Base-by-base conservation (phyloP, 202 grass and related monocot genomes). In the Eragrostis tef region DNA sequence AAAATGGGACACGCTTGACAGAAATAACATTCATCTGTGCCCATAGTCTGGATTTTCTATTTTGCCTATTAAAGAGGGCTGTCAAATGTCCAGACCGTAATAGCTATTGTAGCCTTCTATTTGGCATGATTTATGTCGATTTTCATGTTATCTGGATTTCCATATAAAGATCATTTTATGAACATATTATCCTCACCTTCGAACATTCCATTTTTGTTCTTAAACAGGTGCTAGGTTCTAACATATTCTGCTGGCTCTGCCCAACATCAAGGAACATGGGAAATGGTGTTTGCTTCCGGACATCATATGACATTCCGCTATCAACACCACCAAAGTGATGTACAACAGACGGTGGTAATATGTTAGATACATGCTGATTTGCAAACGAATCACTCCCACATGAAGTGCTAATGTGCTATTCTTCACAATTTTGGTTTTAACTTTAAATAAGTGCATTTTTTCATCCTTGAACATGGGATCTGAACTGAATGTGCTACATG, bases 201-300 rank as follows among this genome's bases (percentile, higher is more conserved):
- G 9, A 60, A 64, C 42, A 41, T 66, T 65, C 58, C 77, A 0
- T 70, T 58, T 19, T 53, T 68, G 72, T 77, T 64, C 17, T 70
- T 67, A 54, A 17, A 59, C 85, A 89, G 94, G 88, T 98, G 8
- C 70, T 98, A 67, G 94, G 94, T 48, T 85, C 84, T 19, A 98
- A 93, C 70, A 76, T 91, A 36, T 78, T 94, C 11, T 94, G 86
- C 84, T 98, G 95, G 92, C 45, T 85, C 29, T 93, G 92, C 63
- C 90, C 92, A 64, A 39, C 79, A 73, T 86, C 92, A 31, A 90
- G 79, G 74, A 83, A 85, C 70, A 86, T 82, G 60, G 84, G 88
- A 41, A 87, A 89, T 39, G 90, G 95, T 69, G 45, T 94, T 72
- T 69, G 86, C 24, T 98, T 98, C 84, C 90, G 86, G 69, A 93